Conservation (phyloP, 176 grass and related monocot genomes). For the Oryza glaberrima region DNA sequence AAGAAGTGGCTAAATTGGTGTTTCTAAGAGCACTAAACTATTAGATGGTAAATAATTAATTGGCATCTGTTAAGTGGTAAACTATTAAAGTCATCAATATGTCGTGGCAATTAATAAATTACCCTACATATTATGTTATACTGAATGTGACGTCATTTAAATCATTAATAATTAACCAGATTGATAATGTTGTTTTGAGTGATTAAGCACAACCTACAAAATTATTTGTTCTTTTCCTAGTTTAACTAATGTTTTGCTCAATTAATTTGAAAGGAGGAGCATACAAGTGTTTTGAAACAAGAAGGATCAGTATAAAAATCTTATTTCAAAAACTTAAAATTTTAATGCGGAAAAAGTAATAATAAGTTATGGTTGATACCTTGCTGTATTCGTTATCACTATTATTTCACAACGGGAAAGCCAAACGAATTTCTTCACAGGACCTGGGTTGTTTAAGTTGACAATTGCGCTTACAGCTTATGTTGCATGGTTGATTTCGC, state of each 20-base stretch:
- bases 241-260: background rate
- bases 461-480: slow-evolving; percentile 2
- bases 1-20: background rate
- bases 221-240: background rate
- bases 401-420: slow-evolving; percentile 1
- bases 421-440: background rate
- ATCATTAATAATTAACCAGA: background rate
- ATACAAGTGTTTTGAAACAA: background rate
- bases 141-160: background rate
- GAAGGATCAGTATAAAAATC: background rate
- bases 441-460: slow-evolving; percentile 6
- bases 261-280: slow-evolving; percentile 14
- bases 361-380: slow-evolving; percentile 11
- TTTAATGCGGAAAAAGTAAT: background rate
- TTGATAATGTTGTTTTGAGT: slow-evolving; percentile 14
- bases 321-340: background rate
- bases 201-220: slow-evolving; percentile 4
- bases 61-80: background rate
- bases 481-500: slow-evolving; percentile 3
- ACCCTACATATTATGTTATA: slow-evolving; percentile 2
- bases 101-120: background rate
- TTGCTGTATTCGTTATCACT: slow-evolving; percentile 10
- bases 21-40: background rate
- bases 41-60: background rate
- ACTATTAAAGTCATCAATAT: background rate